These are phyloP conservation scores for Citrullus amarus DNA, from an alignment of 306 rosid genomes.

Conservation along the genomic window DNA sequence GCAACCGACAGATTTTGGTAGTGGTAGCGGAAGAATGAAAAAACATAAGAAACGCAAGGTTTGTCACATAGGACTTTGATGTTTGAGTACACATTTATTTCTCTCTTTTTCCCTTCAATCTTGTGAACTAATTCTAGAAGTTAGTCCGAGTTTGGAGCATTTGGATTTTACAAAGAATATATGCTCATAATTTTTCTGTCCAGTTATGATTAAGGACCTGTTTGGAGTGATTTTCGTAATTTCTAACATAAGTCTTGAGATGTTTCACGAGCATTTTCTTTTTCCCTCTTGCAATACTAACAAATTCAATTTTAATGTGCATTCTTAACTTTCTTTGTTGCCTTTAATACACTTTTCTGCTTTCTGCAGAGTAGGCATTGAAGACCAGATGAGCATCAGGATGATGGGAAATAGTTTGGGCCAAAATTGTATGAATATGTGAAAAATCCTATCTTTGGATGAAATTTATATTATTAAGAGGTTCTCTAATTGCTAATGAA, in stretches of 20 bases:
- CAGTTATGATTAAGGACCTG: too few relatives aligned
- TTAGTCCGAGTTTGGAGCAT: neutral
- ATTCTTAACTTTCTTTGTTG: neutral
- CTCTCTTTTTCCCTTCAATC: neutral
- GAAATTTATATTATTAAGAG: too few relatives aligned
- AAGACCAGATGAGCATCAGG: neutral
- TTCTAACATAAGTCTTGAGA: neutral
- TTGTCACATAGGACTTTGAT: constrained; percentile 2
- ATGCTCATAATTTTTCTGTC: neutral
- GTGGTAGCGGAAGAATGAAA: constrained; percentile 30
- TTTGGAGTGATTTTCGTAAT: neutral
- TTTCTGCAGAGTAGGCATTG: constrained; percentile 7
- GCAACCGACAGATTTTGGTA: constrained; percentile 17
- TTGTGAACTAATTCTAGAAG: neutral
- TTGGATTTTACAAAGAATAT: neutral
- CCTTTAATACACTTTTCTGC: neutral
- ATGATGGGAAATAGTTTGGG: neutral
- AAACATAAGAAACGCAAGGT: constrained; percentile 65
- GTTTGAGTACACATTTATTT: neutral
- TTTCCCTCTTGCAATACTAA: neutral
- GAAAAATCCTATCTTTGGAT: too few relatives aligned
- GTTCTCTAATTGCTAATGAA: too few relatives aligned
- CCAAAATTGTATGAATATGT: too few relatives aligned
- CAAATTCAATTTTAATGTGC: neutral
- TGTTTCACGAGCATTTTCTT: neutral